phyloP scores from a whole-genome alignment of 2,329 filamentous ascomycete genomes.

The Pseudopyricularia javanii region DNA sequence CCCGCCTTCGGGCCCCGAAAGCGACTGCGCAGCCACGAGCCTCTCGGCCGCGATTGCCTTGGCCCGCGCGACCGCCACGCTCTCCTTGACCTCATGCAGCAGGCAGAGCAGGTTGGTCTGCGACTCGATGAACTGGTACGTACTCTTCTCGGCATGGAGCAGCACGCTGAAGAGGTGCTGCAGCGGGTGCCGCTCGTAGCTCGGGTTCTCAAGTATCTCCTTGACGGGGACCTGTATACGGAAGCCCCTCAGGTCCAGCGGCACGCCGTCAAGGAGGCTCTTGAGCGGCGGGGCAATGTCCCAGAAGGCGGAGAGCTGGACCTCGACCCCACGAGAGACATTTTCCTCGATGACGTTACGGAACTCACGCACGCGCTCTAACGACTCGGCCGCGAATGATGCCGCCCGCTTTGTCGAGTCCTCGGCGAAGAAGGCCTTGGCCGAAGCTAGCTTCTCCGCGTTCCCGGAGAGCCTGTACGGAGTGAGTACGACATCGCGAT shows the following conservation, averaged over 20 bases:
- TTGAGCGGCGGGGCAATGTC: conserved; percentile 83
- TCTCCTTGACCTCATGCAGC: conserved; percentile 79
- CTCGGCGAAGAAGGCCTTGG: conserved; percentile 68
- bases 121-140: conserved; percentile 92
- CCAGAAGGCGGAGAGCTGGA: conserved; percentile 92
- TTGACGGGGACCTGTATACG: conserved; percentile 63
- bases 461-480: conserved; percentile 69
- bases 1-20: conserved; percentile 53
- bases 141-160: conserved; percentile 79
- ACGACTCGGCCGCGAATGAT: conserved; percentile 57
- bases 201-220: conserved; percentile 78
- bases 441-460: conserved; percentile 66
- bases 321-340: conserved; percentile 76
- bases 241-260: conserved; percentile 45
- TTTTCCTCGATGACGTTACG: conserved; percentile 70
- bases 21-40: conserved; percentile 47
- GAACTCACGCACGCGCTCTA: conserved; percentile 66
- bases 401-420: conserved; percentile 64
- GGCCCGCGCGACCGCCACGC: conserved; percentile 57
- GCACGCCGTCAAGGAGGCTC: conserved; percentile 69
- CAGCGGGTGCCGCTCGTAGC: conserved; percentile 67
- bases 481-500: conserved; percentile 69
- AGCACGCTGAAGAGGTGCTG: conserved; percentile 85
- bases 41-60: conserved; percentile 11
- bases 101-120: conserved; percentile 86